A percentile compares a stretch with the other conserved stretches of the same genome.
These are phyloP conservation scores for Pulveroboletus sp. DNA, from an alignment of 768 basidiomycete genomes.

Conservation along the genomic window DNA sequence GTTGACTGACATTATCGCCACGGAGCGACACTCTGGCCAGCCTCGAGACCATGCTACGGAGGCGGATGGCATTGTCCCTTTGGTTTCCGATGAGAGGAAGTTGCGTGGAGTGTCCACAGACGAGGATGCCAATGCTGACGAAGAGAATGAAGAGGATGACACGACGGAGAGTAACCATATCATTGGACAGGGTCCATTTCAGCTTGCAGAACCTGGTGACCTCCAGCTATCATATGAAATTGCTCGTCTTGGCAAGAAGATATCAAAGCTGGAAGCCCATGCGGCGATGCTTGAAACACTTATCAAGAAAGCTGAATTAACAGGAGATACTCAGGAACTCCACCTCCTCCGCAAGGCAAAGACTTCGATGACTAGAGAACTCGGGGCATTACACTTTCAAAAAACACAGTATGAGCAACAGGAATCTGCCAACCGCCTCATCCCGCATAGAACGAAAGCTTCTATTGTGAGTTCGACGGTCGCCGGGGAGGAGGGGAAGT, in stretches of 20 bases:
- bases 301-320: conserved; percentile 92
- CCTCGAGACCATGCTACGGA: conserved; percentile 9
- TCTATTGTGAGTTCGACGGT: conserved; percentile 78
- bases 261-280: conserved; percentile 73
- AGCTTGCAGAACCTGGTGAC: conserved; percentile 83
- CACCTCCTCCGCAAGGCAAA: conserved; percentile 78
- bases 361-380: conserved; percentile 73
- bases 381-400: conserved; percentile 83
- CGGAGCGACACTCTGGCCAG: conserved; percentile 53
- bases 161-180: conserved; percentile 14
- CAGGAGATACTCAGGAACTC: conserved; percentile 84
- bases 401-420: conserved; percentile 92
- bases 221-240: conserved; percentile 88
- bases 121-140: conserved; percentile 37
- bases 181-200: conserved; percentile 51
- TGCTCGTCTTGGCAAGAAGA: conserved; percentile 66
- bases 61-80: conserved; percentile 4
- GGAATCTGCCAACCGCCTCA: conserved; percentile 82
- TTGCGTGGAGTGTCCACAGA: conserved; percentile 34
- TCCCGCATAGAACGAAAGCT: conserved; percentile 81
- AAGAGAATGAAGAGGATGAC: conserved; percentile 45
- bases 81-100: conserved; percentile 11
- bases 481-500: conserved; percentile 81
- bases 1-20: conserved; percentile 90
- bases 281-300: conserved; percentile 79